These are phyloP conservation scores for Lasiosphaeria miniovina DNA, from an alignment of 495 filamentous ascomycete species.

Conservation along the genomic window DNA sequence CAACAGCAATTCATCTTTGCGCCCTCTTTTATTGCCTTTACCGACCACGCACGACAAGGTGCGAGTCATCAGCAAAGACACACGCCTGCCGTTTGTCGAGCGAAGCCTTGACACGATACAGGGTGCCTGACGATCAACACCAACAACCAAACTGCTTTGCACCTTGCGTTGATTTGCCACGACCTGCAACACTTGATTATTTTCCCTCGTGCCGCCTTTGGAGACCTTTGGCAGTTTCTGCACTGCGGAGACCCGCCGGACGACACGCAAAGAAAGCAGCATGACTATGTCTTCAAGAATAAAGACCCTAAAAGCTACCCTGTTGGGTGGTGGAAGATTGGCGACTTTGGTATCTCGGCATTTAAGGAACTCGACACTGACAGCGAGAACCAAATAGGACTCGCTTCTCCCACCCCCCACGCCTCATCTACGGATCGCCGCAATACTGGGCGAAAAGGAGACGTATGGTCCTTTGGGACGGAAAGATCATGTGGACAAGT, in stretches of 20 bases:
- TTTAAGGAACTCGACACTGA: constrained; percentile 10
- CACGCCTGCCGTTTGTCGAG: background rate
- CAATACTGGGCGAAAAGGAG: background rate
- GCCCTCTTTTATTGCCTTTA: background rate
- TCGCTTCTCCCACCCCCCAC: background rate
- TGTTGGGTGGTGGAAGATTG: constrained; percentile 11
- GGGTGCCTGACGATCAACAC: constrained; percentile 2
- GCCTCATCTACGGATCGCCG: background rate
- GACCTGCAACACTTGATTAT: constrained; percentile 6
- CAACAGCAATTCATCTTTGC: constrained; percentile 4
- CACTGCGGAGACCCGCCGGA: constrained; percentile 4
- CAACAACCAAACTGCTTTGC: constrained; percentile 7
- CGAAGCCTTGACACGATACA: background rate
- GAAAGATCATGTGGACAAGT: background rate
- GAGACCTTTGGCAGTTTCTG: constrained; percentile 13
- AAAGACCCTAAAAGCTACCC: background rate
- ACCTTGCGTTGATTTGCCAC: constrained; percentile 7
- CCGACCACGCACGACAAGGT: constrained; percentile 5
- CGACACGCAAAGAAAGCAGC: background rate
- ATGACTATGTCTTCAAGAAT: constrained; percentile 5
- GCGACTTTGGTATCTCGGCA: constrained; percentile 12
- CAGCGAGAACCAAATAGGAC: background rate
- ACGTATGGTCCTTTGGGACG: constrained; percentile 9
- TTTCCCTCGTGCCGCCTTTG: constrained; percentile 6
- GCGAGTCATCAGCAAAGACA: background rate